phyloP scores from a whole-genome alignment of 345 rosid genomes.

The Hevea brasiliensis region DNA sequence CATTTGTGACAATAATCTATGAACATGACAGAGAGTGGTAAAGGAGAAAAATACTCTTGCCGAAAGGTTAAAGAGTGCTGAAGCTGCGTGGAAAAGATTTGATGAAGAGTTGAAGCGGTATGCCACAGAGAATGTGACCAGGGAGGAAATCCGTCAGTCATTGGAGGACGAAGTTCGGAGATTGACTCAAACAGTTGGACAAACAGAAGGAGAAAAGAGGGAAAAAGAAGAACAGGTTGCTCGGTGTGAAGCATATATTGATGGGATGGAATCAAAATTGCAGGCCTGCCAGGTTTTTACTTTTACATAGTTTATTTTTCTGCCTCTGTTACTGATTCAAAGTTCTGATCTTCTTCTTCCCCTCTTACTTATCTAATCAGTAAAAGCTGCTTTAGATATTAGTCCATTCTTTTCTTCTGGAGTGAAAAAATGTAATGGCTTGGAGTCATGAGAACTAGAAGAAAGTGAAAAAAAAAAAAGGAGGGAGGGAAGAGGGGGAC shows the following conservation, averaged over 20 bases:
- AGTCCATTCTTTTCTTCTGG: not conserved
- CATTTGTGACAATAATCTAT: conserved; percentile 20
- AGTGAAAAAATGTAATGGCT: not conserved
- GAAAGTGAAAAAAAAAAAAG: no score
- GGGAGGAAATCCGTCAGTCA: conserved; percentile 87
- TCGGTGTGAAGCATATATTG: conserved; percentile 89
- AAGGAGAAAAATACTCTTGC: conserved; percentile 94
- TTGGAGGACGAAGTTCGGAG: conserved; percentile 85
- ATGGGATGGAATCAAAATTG: conserved; percentile 85
- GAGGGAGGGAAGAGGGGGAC: no score
- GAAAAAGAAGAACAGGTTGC: conserved; percentile 92
- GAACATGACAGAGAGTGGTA: conserved; percentile 65
- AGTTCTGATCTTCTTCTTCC: not conserved
- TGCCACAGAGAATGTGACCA: conserved; percentile 78
- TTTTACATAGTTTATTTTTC: conserved; percentile 1
- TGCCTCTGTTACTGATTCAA: not conserved
- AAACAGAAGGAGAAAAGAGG: conserved; percentile 91
- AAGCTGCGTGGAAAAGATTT: conserved; percentile 84
- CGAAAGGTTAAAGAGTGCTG: conserved; percentile 84
- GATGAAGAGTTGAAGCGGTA: conserved; percentile 87
- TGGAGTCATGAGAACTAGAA: not conserved
- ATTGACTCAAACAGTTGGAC: conserved; percentile 82
- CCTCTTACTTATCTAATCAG: not conserved
- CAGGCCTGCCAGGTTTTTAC: conserved; percentile 84
- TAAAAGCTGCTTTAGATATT: no score